Evolutionary conservation across 2,329 filamentous ascomycete species (phyloP).

Genomic region (Periconia macrospinosa): DNA sequence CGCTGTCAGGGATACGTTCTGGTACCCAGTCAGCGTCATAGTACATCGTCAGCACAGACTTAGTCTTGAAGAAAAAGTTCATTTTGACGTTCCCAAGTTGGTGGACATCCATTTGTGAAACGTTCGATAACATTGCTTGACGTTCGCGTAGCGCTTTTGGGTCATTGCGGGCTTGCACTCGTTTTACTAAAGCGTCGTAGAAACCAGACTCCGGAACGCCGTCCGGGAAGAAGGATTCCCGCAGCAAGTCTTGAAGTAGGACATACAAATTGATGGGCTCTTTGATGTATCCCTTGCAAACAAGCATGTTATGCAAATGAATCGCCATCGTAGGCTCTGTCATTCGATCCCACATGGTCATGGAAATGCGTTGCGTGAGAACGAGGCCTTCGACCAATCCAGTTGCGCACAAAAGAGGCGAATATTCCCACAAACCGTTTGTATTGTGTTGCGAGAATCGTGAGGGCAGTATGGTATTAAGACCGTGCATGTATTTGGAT

Average conservation of each 20-base stretch:
- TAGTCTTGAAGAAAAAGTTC: constrained; percentile 8
- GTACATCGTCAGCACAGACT: constrained; percentile 16
- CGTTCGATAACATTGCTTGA: background rate
- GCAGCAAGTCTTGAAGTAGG: background rate
- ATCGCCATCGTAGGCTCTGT: constrained; percentile 3
- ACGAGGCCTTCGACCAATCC: constrained; percentile 51
- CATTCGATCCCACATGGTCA: constrained; percentile 45
- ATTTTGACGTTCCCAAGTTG: background rate
- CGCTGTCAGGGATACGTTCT: constrained; percentile 16
- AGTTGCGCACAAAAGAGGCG: constrained; percentile 53
- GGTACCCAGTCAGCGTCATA: constrained; percentile 18
- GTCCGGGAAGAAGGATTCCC: background rate
- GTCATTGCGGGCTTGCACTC: background rate
- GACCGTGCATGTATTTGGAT: background rate
- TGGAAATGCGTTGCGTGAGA: constrained; percentile 37
- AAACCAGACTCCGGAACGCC: background rate
- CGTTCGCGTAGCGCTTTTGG: too few relatives aligned
- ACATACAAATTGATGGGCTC: background rate
- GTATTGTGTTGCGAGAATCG: constrained; percentile 45
- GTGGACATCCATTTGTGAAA: background rate
- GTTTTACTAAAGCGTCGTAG: background rate
- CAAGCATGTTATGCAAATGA: background rate
- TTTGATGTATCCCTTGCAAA: background rate
- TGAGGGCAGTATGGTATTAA: constrained; percentile 23
- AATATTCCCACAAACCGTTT: constrained; percentile 54